These are phyloP conservation scores for Calocera viscosa DNA, from an alignment of 768 basidiomycete species.

Conservation along the genomic window DNA sequence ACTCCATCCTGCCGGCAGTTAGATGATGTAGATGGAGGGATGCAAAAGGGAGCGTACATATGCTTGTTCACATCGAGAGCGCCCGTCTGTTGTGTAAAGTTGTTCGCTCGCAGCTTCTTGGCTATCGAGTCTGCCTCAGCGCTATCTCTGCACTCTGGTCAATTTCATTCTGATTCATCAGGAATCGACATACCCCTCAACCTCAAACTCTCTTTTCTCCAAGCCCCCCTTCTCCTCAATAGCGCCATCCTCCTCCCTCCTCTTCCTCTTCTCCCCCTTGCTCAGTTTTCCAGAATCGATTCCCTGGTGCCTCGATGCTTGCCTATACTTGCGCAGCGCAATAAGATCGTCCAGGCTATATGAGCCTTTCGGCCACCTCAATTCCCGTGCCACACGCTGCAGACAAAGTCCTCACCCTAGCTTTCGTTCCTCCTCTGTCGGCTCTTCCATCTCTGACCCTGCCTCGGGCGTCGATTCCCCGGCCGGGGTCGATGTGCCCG, in stretches of 20 bases:
- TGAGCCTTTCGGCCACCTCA: constrained; percentile 19
- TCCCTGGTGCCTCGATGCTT: constrained; percentile 60
- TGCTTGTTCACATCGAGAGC: constrained; percentile 95
- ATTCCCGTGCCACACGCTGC: constrained; percentile 15
- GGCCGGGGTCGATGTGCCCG: not conserved
- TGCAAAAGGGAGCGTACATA: constrained; percentile 47
- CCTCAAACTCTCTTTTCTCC: constrained; percentile 34
- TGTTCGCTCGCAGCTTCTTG: constrained; percentile 66
- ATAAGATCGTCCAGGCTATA: constrained; percentile 68
- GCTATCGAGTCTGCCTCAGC: constrained; percentile 60
- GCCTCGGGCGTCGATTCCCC: constrained; percentile 3
- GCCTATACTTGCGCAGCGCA: constrained; percentile 50
- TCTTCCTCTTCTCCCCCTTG: constrained; percentile 65
- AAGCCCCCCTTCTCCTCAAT: constrained; percentile 45
- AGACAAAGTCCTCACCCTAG: constrained; percentile 3
- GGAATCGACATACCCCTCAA: constrained; percentile 31
- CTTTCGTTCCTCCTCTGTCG: constrained; percentile 10
- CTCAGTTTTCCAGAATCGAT: constrained; percentile 78
- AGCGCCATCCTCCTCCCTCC: constrained; percentile 30
- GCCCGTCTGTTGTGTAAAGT: constrained; percentile 97
- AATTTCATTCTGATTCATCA: not conserved
- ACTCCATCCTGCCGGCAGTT: constrained; percentile 65
- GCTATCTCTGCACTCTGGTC: constrained; percentile 20
- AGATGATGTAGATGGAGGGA: not conserved
- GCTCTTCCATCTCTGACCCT: constrained; percentile 6